phyloP scores from a whole-genome alignment of 805 yeast species.

The Lipomyces spencermartinsiae region DNA sequence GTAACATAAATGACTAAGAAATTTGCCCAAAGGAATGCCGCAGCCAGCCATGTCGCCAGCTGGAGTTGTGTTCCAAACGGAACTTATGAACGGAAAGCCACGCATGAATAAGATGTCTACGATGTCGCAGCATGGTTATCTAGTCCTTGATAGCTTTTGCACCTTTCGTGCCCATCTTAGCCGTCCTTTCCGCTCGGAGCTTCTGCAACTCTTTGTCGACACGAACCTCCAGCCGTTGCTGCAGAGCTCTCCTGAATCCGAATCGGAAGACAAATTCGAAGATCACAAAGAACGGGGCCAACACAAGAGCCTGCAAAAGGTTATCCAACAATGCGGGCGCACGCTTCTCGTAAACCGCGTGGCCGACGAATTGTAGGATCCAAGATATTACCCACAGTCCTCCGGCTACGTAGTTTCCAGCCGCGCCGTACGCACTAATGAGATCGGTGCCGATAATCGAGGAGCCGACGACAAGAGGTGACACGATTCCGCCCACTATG shows the following conservation, averaged over 20 bases:
- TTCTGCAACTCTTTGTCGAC: constrained; percentile 46
- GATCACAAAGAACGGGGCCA: constrained; percentile 89
- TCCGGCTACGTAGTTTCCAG: constrained; percentile 45
- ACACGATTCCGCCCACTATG: constrained; percentile 52
- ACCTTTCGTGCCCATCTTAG: constrained; percentile 11
- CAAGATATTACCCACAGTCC: constrained; percentile 63
- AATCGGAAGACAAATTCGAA: constrained; percentile 73
- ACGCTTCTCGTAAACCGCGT: constrained; percentile 76
- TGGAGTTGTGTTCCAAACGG: too few species aligned
- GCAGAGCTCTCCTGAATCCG: constrained; percentile 65
- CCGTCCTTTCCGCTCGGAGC: constrained; percentile 39
- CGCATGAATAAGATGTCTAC: not conserved
- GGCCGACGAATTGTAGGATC: constrained; percentile 88
- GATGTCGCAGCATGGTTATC: not conserved
- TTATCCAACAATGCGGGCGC: constrained; percentile 90
- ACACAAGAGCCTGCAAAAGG: constrained; percentile 78
- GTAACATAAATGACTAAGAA: too few species aligned
- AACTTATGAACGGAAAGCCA: too few species aligned
- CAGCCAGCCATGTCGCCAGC: too few species aligned
- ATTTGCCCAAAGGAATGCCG: too few species aligned
- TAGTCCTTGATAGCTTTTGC: not conserved
- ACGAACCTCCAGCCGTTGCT: constrained; percentile 56
- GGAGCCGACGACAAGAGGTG: constrained; percentile 49
- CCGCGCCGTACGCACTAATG: constrained; percentile 43
- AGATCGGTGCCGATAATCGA: constrained; percentile 42